Percentiles rank a stretch among this genome's conserved stretches.
These are phyloP conservation scores for Themeda triandra DNA, from an alignment of 176 grass and related monocot genomes.

Conservation along the genomic window DNA sequence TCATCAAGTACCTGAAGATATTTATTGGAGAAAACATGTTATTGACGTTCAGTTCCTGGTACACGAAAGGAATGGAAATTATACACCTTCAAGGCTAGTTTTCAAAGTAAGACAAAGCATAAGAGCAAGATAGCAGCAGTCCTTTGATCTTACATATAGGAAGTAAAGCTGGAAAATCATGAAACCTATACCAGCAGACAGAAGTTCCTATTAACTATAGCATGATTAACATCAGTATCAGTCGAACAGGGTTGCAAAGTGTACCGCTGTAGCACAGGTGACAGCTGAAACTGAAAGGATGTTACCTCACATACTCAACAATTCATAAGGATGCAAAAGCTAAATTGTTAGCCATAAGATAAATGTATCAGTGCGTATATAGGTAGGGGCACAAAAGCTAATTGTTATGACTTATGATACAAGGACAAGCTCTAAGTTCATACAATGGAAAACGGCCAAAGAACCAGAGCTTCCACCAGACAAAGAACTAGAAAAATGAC, in stretches of 20 bases:
- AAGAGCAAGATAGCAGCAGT: neutral
- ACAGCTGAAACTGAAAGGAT: slow-evolving; percentile 7
- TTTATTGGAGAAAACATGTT: neutral
- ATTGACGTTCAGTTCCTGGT: neutral
- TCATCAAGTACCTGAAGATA: slow-evolving; percentile 75
- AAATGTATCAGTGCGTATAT: neutral
- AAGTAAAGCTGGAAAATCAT: neutral
- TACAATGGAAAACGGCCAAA: neutral
- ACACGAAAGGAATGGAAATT: neutral
- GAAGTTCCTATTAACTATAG: neutral
- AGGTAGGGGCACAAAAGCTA: neutral
- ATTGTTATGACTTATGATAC: neutral
- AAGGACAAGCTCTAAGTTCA: neutral
- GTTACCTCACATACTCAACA: neutral
- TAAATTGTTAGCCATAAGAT: neutral
- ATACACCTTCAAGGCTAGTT: neutral
- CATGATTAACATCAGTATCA: neutral
- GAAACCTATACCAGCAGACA: neutral
- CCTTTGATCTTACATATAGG: neutral
- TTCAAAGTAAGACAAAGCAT: neutral
- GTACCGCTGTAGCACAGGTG: neutral
- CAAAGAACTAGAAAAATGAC: neutral
- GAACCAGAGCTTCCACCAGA: neutral
- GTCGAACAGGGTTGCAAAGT: neutral
- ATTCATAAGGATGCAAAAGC: neutral